Conservation (phyloP, 768 basidiomycete species). For the Xerocomus spinulosus region DNA sequence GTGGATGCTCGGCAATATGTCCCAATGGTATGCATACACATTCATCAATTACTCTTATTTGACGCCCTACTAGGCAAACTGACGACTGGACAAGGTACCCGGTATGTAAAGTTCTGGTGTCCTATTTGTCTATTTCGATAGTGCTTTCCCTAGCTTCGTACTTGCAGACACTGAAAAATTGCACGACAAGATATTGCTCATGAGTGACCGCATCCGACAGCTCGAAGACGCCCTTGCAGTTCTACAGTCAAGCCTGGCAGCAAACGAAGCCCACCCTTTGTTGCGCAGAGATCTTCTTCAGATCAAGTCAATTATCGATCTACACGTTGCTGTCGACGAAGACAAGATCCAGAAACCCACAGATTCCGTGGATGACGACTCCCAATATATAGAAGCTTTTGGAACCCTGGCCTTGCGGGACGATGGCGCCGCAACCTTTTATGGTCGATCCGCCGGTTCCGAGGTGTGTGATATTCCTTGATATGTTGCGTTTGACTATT, state of each 20-base stretch:
- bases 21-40: conserved; percentile 47
- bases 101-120: conserved; percentile 38
- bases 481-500: conserved; percentile 11
- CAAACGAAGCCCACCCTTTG: conserved; percentile 54
- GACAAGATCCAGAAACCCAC: conserved; percentile 29
- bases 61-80: conserved; percentile 42
- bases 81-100: conserved; percentile 72
- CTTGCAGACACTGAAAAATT: conserved; percentile 68
- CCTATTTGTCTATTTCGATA: neutral
- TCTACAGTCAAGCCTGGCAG: conserved; percentile 43
- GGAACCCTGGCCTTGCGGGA: conserved; percentile 66
- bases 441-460: conserved; percentile 65
- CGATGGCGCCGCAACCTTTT: conserved; percentile 67
- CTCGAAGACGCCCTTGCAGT: conserved; percentile 65
- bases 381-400: conserved; percentile 61
- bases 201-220: conserved; percentile 68
- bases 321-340: conserved; percentile 53
- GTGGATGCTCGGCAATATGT: conserved; percentile 75
- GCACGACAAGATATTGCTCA: conserved; percentile 60
- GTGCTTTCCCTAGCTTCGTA: conserved; percentile 46
- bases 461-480: conserved; percentile 48
- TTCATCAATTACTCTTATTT: neutral
- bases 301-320: conserved; percentile 65
- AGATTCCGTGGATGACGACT: conserved; percentile 33
- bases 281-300: conserved; percentile 55